Evolutionary conservation across 2,329 filamentous ascomycete species (phyloP).

Genomic region (Pezicula radicicola): DNA sequence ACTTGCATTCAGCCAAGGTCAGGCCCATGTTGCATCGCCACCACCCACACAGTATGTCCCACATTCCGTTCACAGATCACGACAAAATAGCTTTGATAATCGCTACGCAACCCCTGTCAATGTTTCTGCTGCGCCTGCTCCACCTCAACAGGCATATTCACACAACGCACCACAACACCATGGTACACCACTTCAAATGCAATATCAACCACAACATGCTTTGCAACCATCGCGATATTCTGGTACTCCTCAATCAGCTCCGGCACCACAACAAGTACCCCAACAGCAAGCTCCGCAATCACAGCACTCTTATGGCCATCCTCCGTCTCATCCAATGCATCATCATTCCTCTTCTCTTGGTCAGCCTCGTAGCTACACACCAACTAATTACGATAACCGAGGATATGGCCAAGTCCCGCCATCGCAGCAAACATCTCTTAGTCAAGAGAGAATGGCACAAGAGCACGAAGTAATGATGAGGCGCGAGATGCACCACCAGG

Average conservation of each 20-base stretch:
- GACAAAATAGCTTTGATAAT: constrained; percentile 27
- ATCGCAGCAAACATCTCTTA: constrained; percentile 21
- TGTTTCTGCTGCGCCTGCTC: constrained; percentile 17
- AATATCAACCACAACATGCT: constrained; percentile 15
- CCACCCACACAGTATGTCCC: constrained; percentile 20
- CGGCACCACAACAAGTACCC: constrained; percentile 42
- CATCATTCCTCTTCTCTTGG: constrained; percentile 43
- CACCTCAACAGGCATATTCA: constrained; percentile 18
- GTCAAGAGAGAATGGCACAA: constrained; percentile 17
- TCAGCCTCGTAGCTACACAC: constrained; percentile 25
- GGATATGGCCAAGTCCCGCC: constrained; percentile 37
- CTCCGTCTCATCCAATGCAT: constrained; percentile 40
- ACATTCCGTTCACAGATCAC: constrained; percentile 21
- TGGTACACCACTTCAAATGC: constrained; percentile 3
- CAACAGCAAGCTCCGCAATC: constrained; percentile 34
- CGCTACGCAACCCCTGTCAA: constrained; percentile 14
- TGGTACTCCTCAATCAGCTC: constrained; percentile 31
- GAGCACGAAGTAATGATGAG: constrained; percentile 23
- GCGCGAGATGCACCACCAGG: constrained; percentile 22
- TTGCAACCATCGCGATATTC: constrained; percentile 27
- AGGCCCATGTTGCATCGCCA: constrained; percentile 22
- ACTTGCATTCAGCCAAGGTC: constrained; percentile 22
- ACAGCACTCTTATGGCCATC: constrained; percentile 43
- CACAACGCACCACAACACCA: constrained; percentile 17
- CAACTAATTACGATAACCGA: constrained; percentile 23